Evolutionary conservation across 2,329 filamentous ascomycete genomes (phyloP), one percentile per base, ranked within the genome.

Genomic region (Aspergillus ibericus): DNA sequence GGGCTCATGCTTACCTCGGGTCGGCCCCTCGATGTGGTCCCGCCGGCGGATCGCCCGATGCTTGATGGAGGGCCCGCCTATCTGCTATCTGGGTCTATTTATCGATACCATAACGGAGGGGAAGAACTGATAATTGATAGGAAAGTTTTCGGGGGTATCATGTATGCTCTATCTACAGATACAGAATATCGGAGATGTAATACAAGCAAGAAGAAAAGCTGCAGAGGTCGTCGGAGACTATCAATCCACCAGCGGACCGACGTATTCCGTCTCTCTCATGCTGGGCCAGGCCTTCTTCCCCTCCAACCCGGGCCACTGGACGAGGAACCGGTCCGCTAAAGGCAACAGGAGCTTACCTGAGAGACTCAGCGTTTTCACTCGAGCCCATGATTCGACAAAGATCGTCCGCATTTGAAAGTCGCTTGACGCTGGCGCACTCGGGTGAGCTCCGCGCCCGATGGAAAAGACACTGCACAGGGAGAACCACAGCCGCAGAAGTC

Each of bases 381-480:
- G 84, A 2, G 95, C 93, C 88, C 93, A 97, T 18, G 90, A 95
- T 80, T 99, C 95, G 27, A 97, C 85, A 72, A 95, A 99, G 13
- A 98, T 80, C 9, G 90, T 88, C 62, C 86, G 85, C 78, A 93
- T 88, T 63, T 83, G 83, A 81, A 81, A 25, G 51, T 59, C 25
- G 42, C 44, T 56, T 78, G 76, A 5, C 80, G 9, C 54, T 66
- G 40, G 5, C 75, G 50, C 58, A 29, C 36, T 18, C 20, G 58
- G 54, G 55, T 20, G 16, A n/a, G 36, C 59, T 53, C 7, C 55
- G 27, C 7, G 56, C 61, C 42, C 59, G 42, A 52, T 60, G 52
- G 53, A 55, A 65, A 44, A 16, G 32, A 60, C 18, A 56, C 51
- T 40, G 50, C 55, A 32, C 51, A 62, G 32, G 54, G 46, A 68